Evolutionary conservation across 805 yeast genomes (phyloP).

Genomic region (Teunomyces barrocoloradensis): DNA sequence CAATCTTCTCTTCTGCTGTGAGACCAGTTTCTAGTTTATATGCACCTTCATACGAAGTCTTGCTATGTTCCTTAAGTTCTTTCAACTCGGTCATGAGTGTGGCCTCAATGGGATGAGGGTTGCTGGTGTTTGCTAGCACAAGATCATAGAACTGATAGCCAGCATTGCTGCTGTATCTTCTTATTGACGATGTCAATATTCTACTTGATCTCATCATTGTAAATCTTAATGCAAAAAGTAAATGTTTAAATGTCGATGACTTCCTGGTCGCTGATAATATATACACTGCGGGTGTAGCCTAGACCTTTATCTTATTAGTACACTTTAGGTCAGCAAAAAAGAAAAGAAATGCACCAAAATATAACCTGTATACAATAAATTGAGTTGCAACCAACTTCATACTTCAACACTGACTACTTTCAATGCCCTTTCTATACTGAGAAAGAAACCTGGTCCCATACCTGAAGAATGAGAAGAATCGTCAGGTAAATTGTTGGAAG

Average conservation of each 20-base stretch:
- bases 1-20: constrained; percentile 48
- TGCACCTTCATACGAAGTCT: constrained; percentile 30
- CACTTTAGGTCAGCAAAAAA: not conserved
- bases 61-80: constrained; percentile 18
- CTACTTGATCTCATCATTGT: constrained; percentile 1
- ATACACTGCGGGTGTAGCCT: not conserved
- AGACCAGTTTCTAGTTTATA: constrained; percentile 22
- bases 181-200: not conserved
- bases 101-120: constrained; percentile 36
- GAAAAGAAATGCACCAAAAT: not conserved
- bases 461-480: constrained; percentile 18
- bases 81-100: constrained; percentile 22
- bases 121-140: constrained; percentile 31
- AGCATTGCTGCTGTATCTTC: constrained; percentile 3
- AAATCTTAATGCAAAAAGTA: not conserved
- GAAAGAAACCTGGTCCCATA: constrained; percentile 36
- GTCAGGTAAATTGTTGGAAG: constrained; percentile 9
- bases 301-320: not conserved
- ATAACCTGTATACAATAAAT: not conserved
- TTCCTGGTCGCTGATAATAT: not conserved
- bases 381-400: not conserved
- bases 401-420: constrained; percentile 33
- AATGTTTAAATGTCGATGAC: not conserved
- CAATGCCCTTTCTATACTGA: constrained; percentile 58
- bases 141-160: constrained; percentile 37